These are phyloP conservation scores for Penicillium turbatum DNA, from an alignment of 495 filamentous ascomycete species.

Conservation along the genomic window DNA sequence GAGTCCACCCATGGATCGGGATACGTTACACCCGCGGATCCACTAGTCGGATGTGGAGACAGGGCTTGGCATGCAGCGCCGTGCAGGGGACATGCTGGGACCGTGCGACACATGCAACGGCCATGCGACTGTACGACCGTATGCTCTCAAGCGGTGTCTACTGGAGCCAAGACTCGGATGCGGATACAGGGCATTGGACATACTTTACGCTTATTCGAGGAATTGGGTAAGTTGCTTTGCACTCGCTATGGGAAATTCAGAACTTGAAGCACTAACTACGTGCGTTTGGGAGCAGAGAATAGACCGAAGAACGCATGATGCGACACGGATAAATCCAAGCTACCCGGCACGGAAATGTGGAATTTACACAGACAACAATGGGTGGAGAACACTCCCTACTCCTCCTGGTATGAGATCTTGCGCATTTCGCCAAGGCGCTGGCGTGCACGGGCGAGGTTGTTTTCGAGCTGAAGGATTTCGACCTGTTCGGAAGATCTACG, in stretches of 20 bases:
- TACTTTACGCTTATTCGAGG: neutral
- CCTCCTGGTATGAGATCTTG: slow-evolving; percentile 95
- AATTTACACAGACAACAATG: slow-evolving; percentile 10
- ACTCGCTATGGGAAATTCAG: slow-evolving; percentile 8
- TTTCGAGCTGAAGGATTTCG: slow-evolving; percentile 95
- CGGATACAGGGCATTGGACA: neutral
- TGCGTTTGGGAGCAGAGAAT: neutral
- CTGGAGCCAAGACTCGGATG: neutral
- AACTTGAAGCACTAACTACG: slow-evolving; percentile 8
- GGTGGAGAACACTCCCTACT: slow-evolving; percentile 36
- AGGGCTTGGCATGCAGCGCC: slow-evolving; percentile 2
- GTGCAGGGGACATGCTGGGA: neutral
- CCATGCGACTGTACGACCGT: neutral
- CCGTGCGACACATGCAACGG: neutral
- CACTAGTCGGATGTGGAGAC: neutral
- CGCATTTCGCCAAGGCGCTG: slow-evolving; percentile 93
- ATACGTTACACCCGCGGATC: neutral
- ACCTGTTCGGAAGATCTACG: slow-evolving; percentile 55
- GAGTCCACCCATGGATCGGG: neutral
- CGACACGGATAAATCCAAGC: neutral
- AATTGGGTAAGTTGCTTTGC: slow-evolving; percentile 1
- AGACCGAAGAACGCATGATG: neutral
- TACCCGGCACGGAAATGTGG: neutral
- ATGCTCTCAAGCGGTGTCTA: too few species aligned
- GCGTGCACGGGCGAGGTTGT: slow-evolving; percentile 73